These are phyloP conservation scores for Phaeosphaeriaceae sp. DNA, from an alignment of 2,329 filamentous ascomycete genomes.

Conservation along the genomic window DNA sequence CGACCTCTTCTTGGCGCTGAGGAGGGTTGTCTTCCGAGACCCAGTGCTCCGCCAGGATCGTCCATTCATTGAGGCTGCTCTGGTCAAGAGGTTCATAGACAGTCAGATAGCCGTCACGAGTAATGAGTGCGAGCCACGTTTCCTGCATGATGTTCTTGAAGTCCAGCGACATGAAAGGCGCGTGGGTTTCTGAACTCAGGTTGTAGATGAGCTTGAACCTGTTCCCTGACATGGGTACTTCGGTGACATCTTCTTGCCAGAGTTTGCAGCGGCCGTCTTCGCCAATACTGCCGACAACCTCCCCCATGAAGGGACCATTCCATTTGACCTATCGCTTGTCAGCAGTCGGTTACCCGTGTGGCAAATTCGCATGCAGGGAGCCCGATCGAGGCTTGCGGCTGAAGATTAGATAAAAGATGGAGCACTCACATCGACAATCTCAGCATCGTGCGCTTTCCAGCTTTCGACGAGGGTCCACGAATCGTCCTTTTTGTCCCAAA, in stretches of 20 bases:
- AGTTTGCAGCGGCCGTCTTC: slow-evolving; percentile 90
- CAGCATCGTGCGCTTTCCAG: slow-evolving; percentile 88
- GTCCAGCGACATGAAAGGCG: slow-evolving; percentile 78
- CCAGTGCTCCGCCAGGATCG: slow-evolving; percentile 75
- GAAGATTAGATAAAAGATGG: slow-evolving; percentile 19
- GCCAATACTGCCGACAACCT: slow-evolving; percentile 85
- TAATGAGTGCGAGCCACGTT: slow-evolving; percentile 84
- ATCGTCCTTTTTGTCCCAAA: slow-evolving; percentile 82
- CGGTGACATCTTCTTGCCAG: slow-evolving; percentile 89
- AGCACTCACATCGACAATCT: slow-evolving; percentile 79
- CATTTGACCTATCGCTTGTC: slow-evolving; percentile 74
- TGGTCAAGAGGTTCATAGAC: slow-evolving; percentile 87
- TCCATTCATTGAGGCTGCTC: slow-evolving; percentile 80
- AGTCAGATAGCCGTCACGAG: slow-evolving; percentile 78
- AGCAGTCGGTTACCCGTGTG: slow-evolving; percentile 25
- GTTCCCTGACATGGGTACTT: slow-evolving; percentile 74
- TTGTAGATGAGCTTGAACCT: slow-evolving; percentile 77
- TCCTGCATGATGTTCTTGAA: slow-evolving; percentile 85
- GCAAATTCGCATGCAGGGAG: slow-evolving; percentile 26
- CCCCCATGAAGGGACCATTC: slow-evolving; percentile 89
- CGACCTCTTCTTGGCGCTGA: slow-evolving; percentile 81
- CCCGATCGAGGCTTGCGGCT: slow-evolving; percentile 22
- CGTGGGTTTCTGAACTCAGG: slow-evolving; percentile 70
- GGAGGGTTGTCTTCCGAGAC: slow-evolving; percentile 70
- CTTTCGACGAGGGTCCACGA: slow-evolving; percentile 84